Percentiles rank a stretch among this genome's conserved stretches.
These are phyloP conservation scores for Fomitiporia mediterranea DNA, from an alignment of 1,284 basidiomycete species.

Conservation along the genomic window DNA sequence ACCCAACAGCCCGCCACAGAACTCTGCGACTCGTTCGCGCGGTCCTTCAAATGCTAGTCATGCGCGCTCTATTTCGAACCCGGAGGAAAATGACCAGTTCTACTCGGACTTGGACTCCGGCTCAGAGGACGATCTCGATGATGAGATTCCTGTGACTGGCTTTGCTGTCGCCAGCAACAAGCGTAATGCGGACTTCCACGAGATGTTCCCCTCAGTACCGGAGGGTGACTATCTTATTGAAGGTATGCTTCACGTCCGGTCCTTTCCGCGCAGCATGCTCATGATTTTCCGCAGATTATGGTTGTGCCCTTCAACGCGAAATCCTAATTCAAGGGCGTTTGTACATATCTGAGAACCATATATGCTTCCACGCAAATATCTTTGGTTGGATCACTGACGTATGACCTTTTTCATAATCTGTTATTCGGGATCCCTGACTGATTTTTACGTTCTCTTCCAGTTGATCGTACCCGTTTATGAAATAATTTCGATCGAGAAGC, in stretches of 20 bases:
- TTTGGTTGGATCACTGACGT: conserved; percentile 99
- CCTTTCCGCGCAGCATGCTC: conserved; percentile 4
- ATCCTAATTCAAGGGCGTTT: conserved; percentile 94
- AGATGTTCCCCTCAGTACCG: conserved; percentile 83
- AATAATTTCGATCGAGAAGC: conserved; percentile 89
- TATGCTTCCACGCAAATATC: conserved; percentile 98
- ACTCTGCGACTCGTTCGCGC: background rate
- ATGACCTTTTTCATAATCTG: conserved; percentile 31
- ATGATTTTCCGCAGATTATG: conserved; percentile 68
- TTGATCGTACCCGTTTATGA: conserved; percentile 90
- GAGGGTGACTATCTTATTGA: conserved; percentile 99
- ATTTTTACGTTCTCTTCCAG: conserved; percentile 37
- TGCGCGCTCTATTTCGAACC: conserved; percentile 25
- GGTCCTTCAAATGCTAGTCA: conserved; percentile 20
- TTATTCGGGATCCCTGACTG: no score
- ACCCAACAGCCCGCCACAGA: conserved; percentile 9
- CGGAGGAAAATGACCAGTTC: conserved; percentile 11
- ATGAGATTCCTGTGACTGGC: conserved; percentile 79
- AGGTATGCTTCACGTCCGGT: conserved; percentile 46
- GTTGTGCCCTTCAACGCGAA: conserved; percentile 93
- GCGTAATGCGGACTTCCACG: conserved; percentile 94
- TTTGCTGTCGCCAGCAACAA: conserved; percentile 97
- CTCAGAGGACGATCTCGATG: conserved; percentile 44
- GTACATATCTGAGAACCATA: conserved; percentile 97
- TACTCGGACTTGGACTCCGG: conserved; percentile 26